These are phyloP conservation scores for Colletotrichum siamense DNA, from an alignment of 2,329 filamentous ascomycete species.

Conservation along the genomic window DNA sequence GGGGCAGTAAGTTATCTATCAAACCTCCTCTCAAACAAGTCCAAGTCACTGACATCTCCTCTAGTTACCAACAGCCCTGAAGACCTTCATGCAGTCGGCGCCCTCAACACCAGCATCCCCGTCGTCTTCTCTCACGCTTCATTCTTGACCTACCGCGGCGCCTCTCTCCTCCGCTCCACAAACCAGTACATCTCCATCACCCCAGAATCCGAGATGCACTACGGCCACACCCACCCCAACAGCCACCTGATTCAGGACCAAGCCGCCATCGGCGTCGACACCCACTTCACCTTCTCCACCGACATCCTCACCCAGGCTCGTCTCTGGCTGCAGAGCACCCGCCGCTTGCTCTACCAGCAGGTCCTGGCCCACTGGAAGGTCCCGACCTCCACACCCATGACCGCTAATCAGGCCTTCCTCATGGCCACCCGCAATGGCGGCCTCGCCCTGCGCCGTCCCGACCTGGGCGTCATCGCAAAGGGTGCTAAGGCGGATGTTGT, in stretches of 20 bases:
- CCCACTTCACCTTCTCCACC: slow-evolving; percentile 55
- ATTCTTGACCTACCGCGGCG: slow-evolving; percentile 45
- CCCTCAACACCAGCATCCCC: slow-evolving; percentile 50
- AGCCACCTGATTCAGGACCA: slow-evolving; percentile 54
- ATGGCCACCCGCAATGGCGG: slow-evolving; percentile 59
- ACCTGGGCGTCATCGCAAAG: slow-evolving; percentile 52
- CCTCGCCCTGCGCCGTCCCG: slow-evolving; percentile 53
- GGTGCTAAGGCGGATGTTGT: slow-evolving; percentile 62
- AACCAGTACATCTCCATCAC: slow-evolving; percentile 63
- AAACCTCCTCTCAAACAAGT: background rate
- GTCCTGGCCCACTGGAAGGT: slow-evolving; percentile 46
- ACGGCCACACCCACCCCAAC: slow-evolving; percentile 55
- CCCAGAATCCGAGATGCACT: slow-evolving; percentile 65
- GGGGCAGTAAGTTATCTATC: slow-evolving; percentile 32
- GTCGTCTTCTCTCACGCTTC: slow-evolving; percentile 58
- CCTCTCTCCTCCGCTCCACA: slow-evolving; percentile 46
- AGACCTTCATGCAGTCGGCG: slow-evolving; percentile 36
- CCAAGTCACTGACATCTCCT: background rate
- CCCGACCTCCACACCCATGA: slow-evolving; percentile 55
- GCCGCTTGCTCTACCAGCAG: slow-evolving; percentile 42
- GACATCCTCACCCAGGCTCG: slow-evolving; percentile 59
- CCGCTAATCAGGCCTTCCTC: slow-evolving; percentile 58
- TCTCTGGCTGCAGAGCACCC: slow-evolving; percentile 55
- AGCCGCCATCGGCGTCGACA: slow-evolving; percentile 58
- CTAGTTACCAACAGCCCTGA: slow-evolving; percentile 41